Evolutionary conservation across 2,329 filamentous ascomycete species (phyloP).

Genomic region (Penicillium verrucosum): DNA sequence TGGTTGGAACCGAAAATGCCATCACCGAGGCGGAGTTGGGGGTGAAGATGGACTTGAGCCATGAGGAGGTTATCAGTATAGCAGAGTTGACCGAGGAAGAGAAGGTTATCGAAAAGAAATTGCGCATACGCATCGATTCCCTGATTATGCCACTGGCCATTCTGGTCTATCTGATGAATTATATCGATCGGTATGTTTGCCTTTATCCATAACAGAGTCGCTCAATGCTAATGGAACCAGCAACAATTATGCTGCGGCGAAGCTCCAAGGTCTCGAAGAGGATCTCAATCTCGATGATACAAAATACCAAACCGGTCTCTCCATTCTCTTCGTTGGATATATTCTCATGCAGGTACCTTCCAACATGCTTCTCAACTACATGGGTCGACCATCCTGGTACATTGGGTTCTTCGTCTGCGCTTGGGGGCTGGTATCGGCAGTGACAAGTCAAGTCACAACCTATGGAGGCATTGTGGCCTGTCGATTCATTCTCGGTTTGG

Average conservation of each 20-base stretch:
- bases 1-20: constrained; percentile 10
- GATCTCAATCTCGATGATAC: constrained; percentile 36
- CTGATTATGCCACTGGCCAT: constrained; percentile 42
- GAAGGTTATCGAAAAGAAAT: constrained; percentile 36
- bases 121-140: constrained; percentile 36
- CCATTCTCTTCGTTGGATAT: constrained; percentile 46
- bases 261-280: constrained; percentile 42
- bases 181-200: constrained; percentile 38
- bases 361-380: constrained; percentile 44
- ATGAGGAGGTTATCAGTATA: constrained; percentile 22
- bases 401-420: constrained; percentile 45
- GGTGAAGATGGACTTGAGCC: constrained; percentile 18
- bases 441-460: constrained; percentile 44
- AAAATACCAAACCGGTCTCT: constrained; percentile 43
- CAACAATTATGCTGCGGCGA: constrained; percentile 49
- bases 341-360: constrained; percentile 49
- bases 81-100: constrained; percentile 30
- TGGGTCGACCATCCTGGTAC: constrained; percentile 44
- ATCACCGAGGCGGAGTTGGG: constrained; percentile 19
- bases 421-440: constrained; percentile 47
- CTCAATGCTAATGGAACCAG: constrained; percentile 9
- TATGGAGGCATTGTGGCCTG: constrained; percentile 45
- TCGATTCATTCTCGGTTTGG: constrained; percentile 46
- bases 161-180: constrained; percentile 43
- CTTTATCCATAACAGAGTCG: background rate